Evolutionary conservation across 2,329 filamentous ascomycete species (phyloP).

Genomic region (Claviceps humidiphila): DNA sequence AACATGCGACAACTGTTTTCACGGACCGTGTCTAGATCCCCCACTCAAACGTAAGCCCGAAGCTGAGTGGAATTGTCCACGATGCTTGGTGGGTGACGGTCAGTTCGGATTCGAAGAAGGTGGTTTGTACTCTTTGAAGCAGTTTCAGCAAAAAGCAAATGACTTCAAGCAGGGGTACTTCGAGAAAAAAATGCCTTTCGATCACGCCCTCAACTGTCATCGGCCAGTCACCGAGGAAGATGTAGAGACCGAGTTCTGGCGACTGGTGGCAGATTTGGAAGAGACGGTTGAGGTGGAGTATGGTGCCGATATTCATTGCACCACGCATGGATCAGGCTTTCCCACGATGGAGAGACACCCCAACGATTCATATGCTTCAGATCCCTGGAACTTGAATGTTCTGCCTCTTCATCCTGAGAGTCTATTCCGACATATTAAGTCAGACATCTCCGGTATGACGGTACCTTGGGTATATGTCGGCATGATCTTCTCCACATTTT

Average conservation of each 20-base stretch:
- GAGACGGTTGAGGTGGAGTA: slow-evolving; percentile 98
- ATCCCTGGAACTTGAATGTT: slow-evolving; percentile 93
- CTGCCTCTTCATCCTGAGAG: slow-evolving; percentile 84
- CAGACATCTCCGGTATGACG: slow-evolving; percentile 97
- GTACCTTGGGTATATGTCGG: slow-evolving; percentile 98
- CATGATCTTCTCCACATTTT: slow-evolving; percentile 99
- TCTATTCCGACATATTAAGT: slow-evolving; percentile 92
- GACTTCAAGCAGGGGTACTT: slow-evolving; percentile 95
- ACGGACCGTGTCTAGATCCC: slow-evolving; percentile 80
- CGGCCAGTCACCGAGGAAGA: slow-evolving; percentile 84
- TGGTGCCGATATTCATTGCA: slow-evolving; percentile 94
- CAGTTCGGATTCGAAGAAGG: slow-evolving; percentile 98
- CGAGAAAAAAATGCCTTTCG: slow-evolving; percentile 75
- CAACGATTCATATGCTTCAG: slow-evolving; percentile 70
- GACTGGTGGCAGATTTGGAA: slow-evolving; percentile 81
- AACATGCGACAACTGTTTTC: slow-evolving; percentile 79
- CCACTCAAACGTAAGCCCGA: slow-evolving; percentile 66
- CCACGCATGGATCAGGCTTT: slow-evolving; percentile 93
- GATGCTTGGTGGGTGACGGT: slow-evolving; percentile 88
- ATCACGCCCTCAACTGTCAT: slow-evolving; percentile 68
- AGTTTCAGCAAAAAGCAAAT: slow-evolving; percentile 92
- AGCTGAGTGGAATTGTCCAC: slow-evolving; percentile 88
- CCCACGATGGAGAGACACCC: slow-evolving; percentile 88
- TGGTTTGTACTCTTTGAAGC: slow-evolving; percentile 83
- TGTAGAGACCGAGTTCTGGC: slow-evolving; percentile 94